phyloP scores from a whole-genome alignment of 2,329 filamentous ascomycete genomes.

The Ascochyta pisi region DNA sequence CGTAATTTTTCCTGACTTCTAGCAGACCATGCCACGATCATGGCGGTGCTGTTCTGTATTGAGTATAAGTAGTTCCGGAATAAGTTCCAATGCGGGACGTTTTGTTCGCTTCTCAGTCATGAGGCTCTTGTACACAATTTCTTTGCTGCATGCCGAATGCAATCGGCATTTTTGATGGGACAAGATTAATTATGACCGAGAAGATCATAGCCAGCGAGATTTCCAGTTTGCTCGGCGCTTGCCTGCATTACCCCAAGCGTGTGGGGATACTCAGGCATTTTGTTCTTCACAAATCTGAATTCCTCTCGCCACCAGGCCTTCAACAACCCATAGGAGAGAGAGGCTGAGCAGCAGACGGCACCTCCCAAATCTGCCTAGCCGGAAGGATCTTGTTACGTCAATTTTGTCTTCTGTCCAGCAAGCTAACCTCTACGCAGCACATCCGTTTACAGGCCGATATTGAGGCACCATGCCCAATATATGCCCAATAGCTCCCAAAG shows the following conservation, averaged over 20 bases:
- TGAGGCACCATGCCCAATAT: neutral
- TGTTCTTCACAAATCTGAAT: too few species aligned
- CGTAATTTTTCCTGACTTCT: slow-evolving; percentile 1
- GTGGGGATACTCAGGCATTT: too few species aligned
- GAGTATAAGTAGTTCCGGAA: slow-evolving; percentile 46
- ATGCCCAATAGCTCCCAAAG: neutral
- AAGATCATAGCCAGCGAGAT: too few species aligned
- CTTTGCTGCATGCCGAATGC: slow-evolving; percentile 1
- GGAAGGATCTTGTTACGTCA: neutral
- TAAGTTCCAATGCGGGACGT: slow-evolving; percentile 28
- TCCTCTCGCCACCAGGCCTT: too few species aligned
- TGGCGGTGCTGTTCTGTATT: slow-evolving; percentile 37
- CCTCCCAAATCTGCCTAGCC: neutral
- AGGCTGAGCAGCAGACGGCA: too few species aligned
- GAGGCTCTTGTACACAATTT: slow-evolving; percentile 7
- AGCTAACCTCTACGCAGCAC: neutral
- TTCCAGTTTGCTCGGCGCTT: too few species aligned
- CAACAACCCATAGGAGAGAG: too few species aligned
- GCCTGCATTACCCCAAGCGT: too few species aligned
- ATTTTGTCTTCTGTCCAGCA: neutral
- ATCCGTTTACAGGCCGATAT: neutral
- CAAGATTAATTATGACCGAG: neutral
- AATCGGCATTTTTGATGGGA: neutral
- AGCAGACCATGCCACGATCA: slow-evolving; percentile 11
- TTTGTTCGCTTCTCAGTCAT: slow-evolving; percentile 26